Base-by-base conservation (phyloP, 2,329 filamentous ascomycete genomes). In the Xylariaceae sp. region DNA sequence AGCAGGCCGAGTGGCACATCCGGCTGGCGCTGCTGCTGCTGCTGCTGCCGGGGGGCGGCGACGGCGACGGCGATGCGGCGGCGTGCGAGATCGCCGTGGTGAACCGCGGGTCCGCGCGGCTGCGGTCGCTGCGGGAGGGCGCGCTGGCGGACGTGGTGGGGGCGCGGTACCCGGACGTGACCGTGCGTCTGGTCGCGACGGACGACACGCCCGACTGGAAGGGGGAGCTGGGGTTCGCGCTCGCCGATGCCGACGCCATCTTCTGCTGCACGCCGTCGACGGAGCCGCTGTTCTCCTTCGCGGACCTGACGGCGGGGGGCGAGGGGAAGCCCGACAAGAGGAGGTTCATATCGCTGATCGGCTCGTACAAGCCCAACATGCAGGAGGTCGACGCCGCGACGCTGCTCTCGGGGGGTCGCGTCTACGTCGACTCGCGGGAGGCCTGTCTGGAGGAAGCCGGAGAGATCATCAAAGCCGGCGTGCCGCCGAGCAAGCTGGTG, bases 1-100 rank as follows among this genome's bases (percentile, higher is more conserved):
- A 73, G 43, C 79, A 84, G 56, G 81, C 80, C 1, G 75, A 80
- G 49, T 86, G 80, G 80, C 80, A 84, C 47, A 71, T 80, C 7
- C 70, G 77, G 1, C 67, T 85, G 5, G 75, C 79, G 0, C 56
- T 85, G 2, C 60, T 79, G 3, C 63, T 83, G 0, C n/a, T n/a
- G n/a, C n/a, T n/a, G n/a, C n/a, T n/a, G n/a, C n/a, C n/a, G n/a
- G n/a, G n/a, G n/a, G 39, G 52, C 3, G 52, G 52, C 0, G 23
- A 32, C 1, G 48, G 24, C 5, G 24, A 14, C 12, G 7, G 5
- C 24, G 5, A 26, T 26, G n/a, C 24, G 15, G n/a, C n/a, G n/a
- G n/a, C n/a, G n/a, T n/a, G n/a, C n/a, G n/a, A n/a, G 4, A 39
- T 63, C 10, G 59, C 51, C 0, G 33, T 61, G 3, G 51, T 62